Evolutionary conservation across 257 asterid genomes (phyloP).

Genomic region (Petunia secreta): DNA sequence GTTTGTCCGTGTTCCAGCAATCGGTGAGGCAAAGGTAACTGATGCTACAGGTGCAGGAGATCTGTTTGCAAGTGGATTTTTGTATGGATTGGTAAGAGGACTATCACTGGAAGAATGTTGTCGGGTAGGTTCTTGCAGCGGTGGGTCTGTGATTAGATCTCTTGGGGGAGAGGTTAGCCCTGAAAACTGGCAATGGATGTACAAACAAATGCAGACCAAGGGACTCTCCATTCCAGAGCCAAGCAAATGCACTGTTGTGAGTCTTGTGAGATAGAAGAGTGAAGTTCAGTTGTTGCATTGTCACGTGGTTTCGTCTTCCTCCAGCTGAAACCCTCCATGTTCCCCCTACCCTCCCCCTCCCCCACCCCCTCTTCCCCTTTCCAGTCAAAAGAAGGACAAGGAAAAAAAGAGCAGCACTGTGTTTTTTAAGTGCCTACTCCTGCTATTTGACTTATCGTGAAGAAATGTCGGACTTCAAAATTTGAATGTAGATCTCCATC

Average conservation of each 20-base stretch:
- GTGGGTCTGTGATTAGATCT: constrained; percentile 86
- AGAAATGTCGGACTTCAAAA: neutral
- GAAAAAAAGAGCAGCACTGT: neutral
- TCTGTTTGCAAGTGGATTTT: constrained; percentile 91
- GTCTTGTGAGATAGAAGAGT: neutral
- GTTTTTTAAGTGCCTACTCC: constrained; percentile 23
- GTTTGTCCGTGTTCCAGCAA: constrained; percentile 86
- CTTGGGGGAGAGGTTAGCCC: constrained; percentile 92
- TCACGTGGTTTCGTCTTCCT: neutral
- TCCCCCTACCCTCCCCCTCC: neutral
- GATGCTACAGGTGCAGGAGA: constrained; percentile 99
- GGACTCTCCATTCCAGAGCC: constrained; percentile 56
- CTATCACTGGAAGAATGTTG: constrained; percentile 85
- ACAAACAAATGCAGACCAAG: constrained; percentile 67
- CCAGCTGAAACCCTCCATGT: neutral
- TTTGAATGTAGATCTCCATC: neutral
- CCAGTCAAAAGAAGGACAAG: neutral
- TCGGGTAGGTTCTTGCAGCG: constrained; percentile 85
- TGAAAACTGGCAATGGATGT: constrained; percentile 98
- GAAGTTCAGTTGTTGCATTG: neutral
- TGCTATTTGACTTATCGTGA: constrained; percentile 16
- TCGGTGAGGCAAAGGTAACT: constrained; percentile 67
- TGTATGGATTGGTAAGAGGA: constrained; percentile 87
- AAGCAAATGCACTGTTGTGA: constrained; percentile 13
- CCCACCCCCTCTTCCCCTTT: neutral